Evolutionary conservation across 179 eudicot species (phyloP).

Genomic region (Patellifolia procumbens): DNA sequence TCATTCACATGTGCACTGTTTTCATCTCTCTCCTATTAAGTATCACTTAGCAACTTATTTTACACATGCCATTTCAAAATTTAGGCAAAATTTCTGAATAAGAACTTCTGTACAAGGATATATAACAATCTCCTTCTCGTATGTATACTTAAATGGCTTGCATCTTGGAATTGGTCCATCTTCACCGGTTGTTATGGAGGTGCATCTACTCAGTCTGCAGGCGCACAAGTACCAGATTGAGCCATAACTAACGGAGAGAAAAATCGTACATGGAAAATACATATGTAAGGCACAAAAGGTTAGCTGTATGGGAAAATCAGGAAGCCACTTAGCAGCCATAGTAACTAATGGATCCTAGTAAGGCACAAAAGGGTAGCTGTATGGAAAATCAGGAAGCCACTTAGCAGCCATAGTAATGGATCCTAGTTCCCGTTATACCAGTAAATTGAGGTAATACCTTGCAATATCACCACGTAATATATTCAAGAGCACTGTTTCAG

Average conservation of each 20-base stretch:
- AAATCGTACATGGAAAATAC: no score
- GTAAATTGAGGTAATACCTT: constrained; percentile 46
- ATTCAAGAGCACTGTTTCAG: constrained; percentile 91
- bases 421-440: no score
- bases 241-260: no score
- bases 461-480: constrained; percentile 98
- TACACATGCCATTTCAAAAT: neutral
- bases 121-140: constrained; percentile 99
- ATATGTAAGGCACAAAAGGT: no score
- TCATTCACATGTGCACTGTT: no score
- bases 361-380: no score
- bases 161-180: constrained; percentile 99
- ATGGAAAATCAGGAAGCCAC: no score
- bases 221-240: constrained; percentile 22
- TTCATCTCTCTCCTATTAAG: no score
- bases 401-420: no score
- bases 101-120: constrained; percentile 59
- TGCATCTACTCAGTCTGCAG: constrained; percentile 87
- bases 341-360: no score
- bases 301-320: no score
- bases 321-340: no score
- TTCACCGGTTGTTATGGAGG: constrained; percentile 93
- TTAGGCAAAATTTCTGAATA: constrained; percentile 3
- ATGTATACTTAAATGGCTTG: constrained; percentile 98
- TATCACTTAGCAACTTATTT: neutral